Percentiles rank a stretch among this genome's conserved stretches.
These are phyloP conservation scores for Sanghuangporus weigelae DNA, from an alignment of 1,284 basidiomycete species.

Conservation along the genomic window DNA sequence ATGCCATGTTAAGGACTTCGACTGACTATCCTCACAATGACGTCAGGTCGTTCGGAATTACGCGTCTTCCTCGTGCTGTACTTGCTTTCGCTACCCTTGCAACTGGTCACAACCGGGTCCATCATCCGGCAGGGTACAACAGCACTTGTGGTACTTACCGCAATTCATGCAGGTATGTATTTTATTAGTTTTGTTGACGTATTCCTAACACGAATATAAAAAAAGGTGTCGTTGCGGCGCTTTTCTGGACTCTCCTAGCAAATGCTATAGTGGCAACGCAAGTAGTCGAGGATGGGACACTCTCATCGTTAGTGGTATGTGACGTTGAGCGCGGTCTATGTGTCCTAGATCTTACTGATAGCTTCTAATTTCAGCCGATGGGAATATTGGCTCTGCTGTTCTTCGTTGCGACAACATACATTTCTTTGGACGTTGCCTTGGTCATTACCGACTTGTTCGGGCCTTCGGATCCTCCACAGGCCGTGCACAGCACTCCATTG, in stretches of 20 bases:
- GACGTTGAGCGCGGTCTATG: neutral
- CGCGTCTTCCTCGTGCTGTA: slow-evolving; percentile 61
- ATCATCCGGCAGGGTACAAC: slow-evolving; percentile 71
- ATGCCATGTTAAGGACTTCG: neutral
- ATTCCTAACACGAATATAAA: neutral
- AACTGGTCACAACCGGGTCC: slow-evolving; percentile 74
- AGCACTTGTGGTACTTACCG: slow-evolving; percentile 63
- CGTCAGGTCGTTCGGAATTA: slow-evolving; percentile 62
- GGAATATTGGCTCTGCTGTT: slow-evolving; percentile 53
- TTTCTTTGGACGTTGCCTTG: slow-evolving; percentile 73
- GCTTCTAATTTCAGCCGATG: slow-evolving; percentile 46
- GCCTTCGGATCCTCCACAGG: slow-evolving; percentile 47
- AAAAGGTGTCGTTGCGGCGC: slow-evolving; percentile 52
- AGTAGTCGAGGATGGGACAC: slow-evolving; percentile 78
- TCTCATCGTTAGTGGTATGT: slow-evolving; percentile 62
- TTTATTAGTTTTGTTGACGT: neutral
- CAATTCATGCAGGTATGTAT: slow-evolving; percentile 55
- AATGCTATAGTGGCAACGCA: slow-evolving; percentile 81
- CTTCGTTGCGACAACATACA: slow-evolving; percentile 69
- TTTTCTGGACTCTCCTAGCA: slow-evolving; percentile 75
- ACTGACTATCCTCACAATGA: neutral
- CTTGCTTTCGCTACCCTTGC: slow-evolving; percentile 66
- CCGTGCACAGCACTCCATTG: slow-evolving; percentile 59
- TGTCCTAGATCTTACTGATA: neutral
- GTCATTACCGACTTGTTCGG: slow-evolving; percentile 57